Evolutionary conservation across 2,329 filamentous ascomycete genomes (phyloP).

Genomic region (Colletotrichum sp.): DNA sequence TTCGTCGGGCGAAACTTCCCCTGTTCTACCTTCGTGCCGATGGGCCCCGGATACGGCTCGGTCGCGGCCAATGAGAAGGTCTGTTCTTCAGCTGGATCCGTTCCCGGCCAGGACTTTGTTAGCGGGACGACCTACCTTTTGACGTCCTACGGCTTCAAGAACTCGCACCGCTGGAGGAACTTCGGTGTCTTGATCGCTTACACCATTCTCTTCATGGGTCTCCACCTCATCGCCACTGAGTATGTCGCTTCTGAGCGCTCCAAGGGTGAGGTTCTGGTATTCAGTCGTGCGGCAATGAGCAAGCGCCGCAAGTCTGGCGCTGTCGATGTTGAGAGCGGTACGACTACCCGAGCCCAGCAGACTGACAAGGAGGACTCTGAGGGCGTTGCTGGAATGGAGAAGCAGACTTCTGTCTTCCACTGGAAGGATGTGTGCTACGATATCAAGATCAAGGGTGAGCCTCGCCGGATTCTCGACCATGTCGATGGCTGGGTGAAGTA

Average conservation of each 20-base stretch:
- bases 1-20: conserved; percentile 51
- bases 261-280: conserved; percentile 12
- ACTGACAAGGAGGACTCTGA: background rate
- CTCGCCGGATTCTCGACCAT: conserved; percentile 70
- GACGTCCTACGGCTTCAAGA: conserved; percentile 50
- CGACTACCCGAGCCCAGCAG: background rate
- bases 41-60: conserved; percentile 30
- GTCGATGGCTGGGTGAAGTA: conserved; percentile 72
- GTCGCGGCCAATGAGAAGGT: conserved; percentile 35
- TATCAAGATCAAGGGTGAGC: conserved; percentile 71
- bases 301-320: conserved; percentile 24
- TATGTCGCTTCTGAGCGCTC: conserved; percentile 1
- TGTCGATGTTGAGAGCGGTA: background rate
- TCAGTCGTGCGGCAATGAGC: background rate
- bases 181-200: conserved; percentile 52
- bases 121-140: conserved; percentile 53
- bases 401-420: conserved; percentile 72
- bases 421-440: conserved; percentile 79
- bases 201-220: background rate
- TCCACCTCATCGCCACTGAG: conserved; percentile 9
- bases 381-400: conserved; percentile 23
- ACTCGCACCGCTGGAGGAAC: conserved; percentile 60
- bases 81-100: conserved; percentile 54
- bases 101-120: conserved; percentile 48
- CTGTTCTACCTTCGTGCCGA: conserved; percentile 45